These are phyloP conservation scores for Stachybotrys chlorohalonatus DNA, from an alignment of 2,329 filamentous ascomycete genomes.

Conservation along the genomic window DNA sequence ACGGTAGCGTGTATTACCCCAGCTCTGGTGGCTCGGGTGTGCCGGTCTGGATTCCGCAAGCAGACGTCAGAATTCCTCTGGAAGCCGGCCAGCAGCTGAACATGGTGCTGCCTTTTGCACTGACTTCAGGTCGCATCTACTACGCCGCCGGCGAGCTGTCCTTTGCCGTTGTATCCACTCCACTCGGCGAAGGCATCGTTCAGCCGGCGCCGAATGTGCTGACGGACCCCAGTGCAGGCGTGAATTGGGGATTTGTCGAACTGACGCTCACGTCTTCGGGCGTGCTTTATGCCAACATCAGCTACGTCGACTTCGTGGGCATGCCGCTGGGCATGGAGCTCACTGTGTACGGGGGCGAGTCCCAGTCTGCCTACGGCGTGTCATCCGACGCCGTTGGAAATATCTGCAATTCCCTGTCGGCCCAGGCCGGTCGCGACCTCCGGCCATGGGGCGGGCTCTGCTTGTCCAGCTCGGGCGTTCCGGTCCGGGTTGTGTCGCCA, in stretches of 20 bases:
- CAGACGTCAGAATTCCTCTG: conserved; percentile 32
- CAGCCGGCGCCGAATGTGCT: conserved; percentile 37
- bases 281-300: conserved; percentile 37
- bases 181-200: conserved; percentile 28
- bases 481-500: conserved; percentile 35
- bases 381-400: conserved; percentile 19
- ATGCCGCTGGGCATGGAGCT: conserved; percentile 40
- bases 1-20: conserved; percentile 33
- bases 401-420: conserved; percentile 30
- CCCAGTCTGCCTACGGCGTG: conserved; percentile 31
- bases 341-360: conserved; percentile 21
- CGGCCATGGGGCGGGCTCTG: conserved; percentile 36
- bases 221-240: conserved; percentile 28
- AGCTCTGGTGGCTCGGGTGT: conserved; percentile 20
- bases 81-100: conserved; percentile 25
- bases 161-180: conserved; percentile 29
- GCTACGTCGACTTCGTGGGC: conserved; percentile 42
- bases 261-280: conserved; percentile 30
- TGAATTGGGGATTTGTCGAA: conserved; percentile 43
- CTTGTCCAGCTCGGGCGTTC: conserved; percentile 23
- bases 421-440: conserved; percentile 27
- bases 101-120: conserved; percentile 29
- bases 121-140: conserved; percentile 34
- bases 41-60: conserved; percentile 25
- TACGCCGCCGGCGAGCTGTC: conserved; percentile 31